Conservation (phyloP, 1,284 basidiomycete species). For the Butyriboletus appendiculatus region DNA sequence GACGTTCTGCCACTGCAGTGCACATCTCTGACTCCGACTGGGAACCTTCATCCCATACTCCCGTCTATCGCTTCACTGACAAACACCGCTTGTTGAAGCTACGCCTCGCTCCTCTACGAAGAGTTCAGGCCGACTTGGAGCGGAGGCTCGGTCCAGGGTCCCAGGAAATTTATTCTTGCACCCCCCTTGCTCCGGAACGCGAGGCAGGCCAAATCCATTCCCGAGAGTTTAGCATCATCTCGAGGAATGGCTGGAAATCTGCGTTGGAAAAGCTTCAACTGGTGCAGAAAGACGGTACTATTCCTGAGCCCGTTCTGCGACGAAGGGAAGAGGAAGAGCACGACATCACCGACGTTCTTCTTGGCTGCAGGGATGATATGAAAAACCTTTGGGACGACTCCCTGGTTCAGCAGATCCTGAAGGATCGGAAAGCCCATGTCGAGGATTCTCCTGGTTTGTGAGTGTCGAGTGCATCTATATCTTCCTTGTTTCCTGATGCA, state of each 20-base stretch:
- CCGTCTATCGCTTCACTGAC: conserved; percentile 54
- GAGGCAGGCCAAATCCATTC: conserved; percentile 22
- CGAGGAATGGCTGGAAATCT: conserved; percentile 61
- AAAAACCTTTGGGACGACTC: conserved; percentile 63
- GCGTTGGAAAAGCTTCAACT: conserved; percentile 52
- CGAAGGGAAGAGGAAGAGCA: conserved; percentile 50
- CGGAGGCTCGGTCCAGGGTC: conserved; percentile 56
- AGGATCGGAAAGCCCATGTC: conserved; percentile 48
- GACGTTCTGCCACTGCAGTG: conserved; percentile 29
- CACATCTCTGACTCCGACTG: conserved; percentile 37
- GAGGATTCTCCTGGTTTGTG: conserved; percentile 74
- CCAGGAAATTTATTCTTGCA: conserved; percentile 45
- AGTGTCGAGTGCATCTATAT: conserved; percentile 30
- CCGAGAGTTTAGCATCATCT: conserved; percentile 55
- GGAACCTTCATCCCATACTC: conserved; percentile 27
- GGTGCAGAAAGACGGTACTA: background rate
- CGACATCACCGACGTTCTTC: conserved; percentile 55
- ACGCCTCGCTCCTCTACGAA: conserved; percentile 56
- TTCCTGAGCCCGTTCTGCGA: conserved; percentile 25
- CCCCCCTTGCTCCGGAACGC: conserved; percentile 38
- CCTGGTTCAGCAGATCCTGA: conserved; percentile 55
- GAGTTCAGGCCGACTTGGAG: conserved; percentile 62
- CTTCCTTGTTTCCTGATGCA: conserved; percentile 5
- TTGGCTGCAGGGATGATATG: conserved; percentile 64
- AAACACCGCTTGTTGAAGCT: conserved; percentile 59